A percentile compares a stretch with the other conserved stretches of the same genome.
These are phyloP conservation scores for Cinnamomum chago DNA, from an alignment of 164 flowering plant genomes.

Conservation along the genomic window DNA sequence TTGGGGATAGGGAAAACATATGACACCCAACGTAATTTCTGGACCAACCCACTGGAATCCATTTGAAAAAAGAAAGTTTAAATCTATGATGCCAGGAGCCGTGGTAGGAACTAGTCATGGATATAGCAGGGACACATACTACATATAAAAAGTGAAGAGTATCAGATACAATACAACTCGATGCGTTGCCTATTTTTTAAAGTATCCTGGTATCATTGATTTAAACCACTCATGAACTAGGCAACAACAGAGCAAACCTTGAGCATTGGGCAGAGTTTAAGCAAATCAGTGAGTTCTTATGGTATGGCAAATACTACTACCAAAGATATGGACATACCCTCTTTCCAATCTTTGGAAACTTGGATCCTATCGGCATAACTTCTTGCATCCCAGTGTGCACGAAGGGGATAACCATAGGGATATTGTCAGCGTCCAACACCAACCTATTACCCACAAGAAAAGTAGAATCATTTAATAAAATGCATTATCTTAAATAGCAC, in stretches of 20 bases:
- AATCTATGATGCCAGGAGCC: neutral
- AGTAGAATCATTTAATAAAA: neutral
- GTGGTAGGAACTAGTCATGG: neutral
- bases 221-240: neutral
- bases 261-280: too few species aligned
- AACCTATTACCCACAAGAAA: slow-evolving; percentile 37
- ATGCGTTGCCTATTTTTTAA: too few species aligned
- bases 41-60: too few species aligned
- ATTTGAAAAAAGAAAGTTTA: neutral
- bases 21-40: neutral
- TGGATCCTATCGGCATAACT: slow-evolving; percentile 89
- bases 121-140: too few species aligned
- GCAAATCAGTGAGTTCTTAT: too few species aligned
- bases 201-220: too few species aligned
- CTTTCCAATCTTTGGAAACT: slow-evolving; percentile 83
- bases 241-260: too few species aligned
- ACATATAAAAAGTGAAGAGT: too few species aligned
- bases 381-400: slow-evolving; percentile 97
- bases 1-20: neutral
- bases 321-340: slow-evolving; percentile 33
- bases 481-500: neutral
- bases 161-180: too few species aligned
- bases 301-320: too few species aligned
- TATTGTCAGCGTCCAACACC: slow-evolving; percentile 70
- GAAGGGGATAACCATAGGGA: slow-evolving; percentile 82